A percentile compares a stretch with the other conserved stretches of the same genome.
These are phyloP conservation scores for Onygenales sp. DNA, from an alignment of 2,329 filamentous ascomycete species.

Conservation along the genomic window DNA sequence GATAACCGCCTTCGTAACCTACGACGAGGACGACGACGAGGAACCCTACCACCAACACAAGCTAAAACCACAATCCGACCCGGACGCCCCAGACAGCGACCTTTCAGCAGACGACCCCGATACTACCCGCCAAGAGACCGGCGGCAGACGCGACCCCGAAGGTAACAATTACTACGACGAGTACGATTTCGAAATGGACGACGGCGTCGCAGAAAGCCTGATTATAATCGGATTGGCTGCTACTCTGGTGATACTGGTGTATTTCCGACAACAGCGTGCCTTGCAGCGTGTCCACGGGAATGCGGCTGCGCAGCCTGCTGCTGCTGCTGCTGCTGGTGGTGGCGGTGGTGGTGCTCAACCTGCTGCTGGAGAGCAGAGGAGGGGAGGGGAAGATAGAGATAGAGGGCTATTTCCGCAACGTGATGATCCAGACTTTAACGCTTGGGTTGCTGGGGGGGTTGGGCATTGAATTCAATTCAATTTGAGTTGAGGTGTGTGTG, in stretches of 20 bases:
- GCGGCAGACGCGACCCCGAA: conserved; percentile 20
- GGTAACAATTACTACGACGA: conserved; percentile 52
- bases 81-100: conserved; percentile 44
- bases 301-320: conserved; percentile 13
- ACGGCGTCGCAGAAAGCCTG: conserved; percentile 73
- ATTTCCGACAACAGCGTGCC: conserved; percentile 66
- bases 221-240: conserved; percentile 71
- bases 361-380: neutral
- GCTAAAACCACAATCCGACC: conserved; percentile 35
- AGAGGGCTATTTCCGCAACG: conserved; percentile 56
- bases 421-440: conserved; percentile 57
- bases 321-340: conserved; percentile 5
- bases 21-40: conserved; percentile 50
- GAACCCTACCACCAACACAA: conserved; percentile 50
- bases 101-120: conserved; percentile 12
- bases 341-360: conserved; percentile 16
- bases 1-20: conserved; percentile 73
- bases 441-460: conserved; percentile 60
- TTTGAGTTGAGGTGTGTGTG: no score
- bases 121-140: conserved; percentile 4
- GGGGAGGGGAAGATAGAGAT: conserved; percentile 23
- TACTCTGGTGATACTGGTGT: conserved; percentile 66
- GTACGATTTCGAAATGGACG: conserved; percentile 56
- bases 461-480: conserved; percentile 33
- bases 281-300: conserved; percentile 29